Percentiles rank a stretch among this genome's conserved stretches.
Conservation (phyloP, 257 asterid genomes). For the Fraxinus cuspidata region DNA sequence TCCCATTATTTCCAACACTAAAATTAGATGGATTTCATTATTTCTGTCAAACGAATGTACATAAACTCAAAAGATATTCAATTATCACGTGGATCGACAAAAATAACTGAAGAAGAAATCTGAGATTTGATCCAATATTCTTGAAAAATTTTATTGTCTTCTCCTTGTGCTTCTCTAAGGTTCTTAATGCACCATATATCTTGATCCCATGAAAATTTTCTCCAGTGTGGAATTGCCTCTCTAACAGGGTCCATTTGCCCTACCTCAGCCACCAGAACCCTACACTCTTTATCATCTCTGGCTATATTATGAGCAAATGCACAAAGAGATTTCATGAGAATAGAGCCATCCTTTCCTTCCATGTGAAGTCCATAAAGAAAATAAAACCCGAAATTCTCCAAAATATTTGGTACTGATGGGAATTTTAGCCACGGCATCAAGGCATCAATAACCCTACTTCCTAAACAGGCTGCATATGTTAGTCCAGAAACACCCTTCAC, state of each 20-base stretch:
- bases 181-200: slow-evolving; percentile 85
- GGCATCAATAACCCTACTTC: slow-evolving; percentile 61
- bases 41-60: background rate
- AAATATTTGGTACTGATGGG: slow-evolving; percentile 69
- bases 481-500: slow-evolving; percentile 64
- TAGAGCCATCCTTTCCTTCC: slow-evolving; percentile 55
- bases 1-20: too few relatives aligned
- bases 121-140: slow-evolving; percentile 48
- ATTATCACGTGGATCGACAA: slow-evolving; percentile 87
- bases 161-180: slow-evolving; percentile 21
- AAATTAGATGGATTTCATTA: background rate
- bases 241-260: slow-evolving; percentile 60
- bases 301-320: slow-evolving; percentile 64
- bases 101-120: slow-evolving; percentile 42
- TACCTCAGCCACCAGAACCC: slow-evolving; percentile 71
- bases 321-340: slow-evolving; percentile 56
- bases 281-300: slow-evolving; percentile 45
- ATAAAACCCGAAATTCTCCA: slow-evolving; percentile 62
- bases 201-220: slow-evolving; percentile 78
- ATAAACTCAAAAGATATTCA: slow-evolving; percentile 19
- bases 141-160: slow-evolving; percentile 23
- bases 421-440: slow-evolving; percentile 68
- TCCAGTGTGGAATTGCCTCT: slow-evolving; percentile 73
- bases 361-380: slow-evolving; percentile 72
- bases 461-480: slow-evolving; percentile 54